Base-by-base conservation (phyloP, 2,329 filamentous ascomycete species). In the Paecilomyces variotii region DNA sequence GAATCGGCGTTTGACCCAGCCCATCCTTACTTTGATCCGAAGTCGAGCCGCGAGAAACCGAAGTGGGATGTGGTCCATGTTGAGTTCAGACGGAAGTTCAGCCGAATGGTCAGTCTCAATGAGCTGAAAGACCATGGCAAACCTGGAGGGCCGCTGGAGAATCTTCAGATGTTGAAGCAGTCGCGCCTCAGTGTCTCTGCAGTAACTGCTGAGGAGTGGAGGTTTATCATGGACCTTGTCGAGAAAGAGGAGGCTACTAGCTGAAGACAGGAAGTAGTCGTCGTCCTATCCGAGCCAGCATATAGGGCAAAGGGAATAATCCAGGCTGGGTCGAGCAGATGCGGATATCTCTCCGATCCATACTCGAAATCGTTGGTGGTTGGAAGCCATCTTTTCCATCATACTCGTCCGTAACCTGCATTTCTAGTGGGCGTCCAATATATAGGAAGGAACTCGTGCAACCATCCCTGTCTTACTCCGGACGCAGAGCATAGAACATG, bases 21-120 rank as follows among this genome's bases (percentile, higher is more conserved):
- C 53, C 84, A 87, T 57, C 87, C 91, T 0, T 97, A 97, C 75
- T 95, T 91, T 71, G 94, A 97, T 69, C 76, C 87, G 1, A 88
- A 88, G 56, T 90, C 89, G 1, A 86, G 83, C 63, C 79, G 83
- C 57, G 79, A 84, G 1, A 83, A 87, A 55, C 88, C 88, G 0
- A 90, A 86, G 67, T 99, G 94, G 94, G 90, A 87, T 56, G 83
- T 94, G 19, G 94, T 97, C 1, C 89, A 95, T 61, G 93, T 97
- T 54, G 83, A 87, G 67, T 97, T 96, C 71, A 85, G 88, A 59
- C 86, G 85, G 71, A 97, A 96, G 74, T 91, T 97, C 65, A 79
- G 80, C 1, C 80, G 85, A 12, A 82, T 86, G 0, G 83, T 97
- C 58, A 82, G 82, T 4, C 80, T 97, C 56, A 83, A 84, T 61